Base-by-base conservation (phyloP, 768 basidiomycete species). In the Plicaturopsis crispa region DNA sequence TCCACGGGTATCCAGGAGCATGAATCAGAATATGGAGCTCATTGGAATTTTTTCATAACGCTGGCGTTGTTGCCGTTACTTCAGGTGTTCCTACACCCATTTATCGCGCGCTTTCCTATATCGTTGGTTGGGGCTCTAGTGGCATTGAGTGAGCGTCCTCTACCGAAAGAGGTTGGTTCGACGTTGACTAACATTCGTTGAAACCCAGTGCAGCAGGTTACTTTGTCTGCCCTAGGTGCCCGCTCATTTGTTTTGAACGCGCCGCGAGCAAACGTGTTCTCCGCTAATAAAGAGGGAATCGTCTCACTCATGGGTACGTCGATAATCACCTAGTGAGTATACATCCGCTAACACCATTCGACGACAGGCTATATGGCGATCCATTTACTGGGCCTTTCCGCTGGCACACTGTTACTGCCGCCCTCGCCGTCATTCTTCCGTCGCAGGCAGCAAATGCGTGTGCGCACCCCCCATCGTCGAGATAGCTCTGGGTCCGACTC, bases 1-100 rank as follows among this genome's bases (percentile, higher is more conserved):
- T n/a, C n/a, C n/a, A n/a, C n/a, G 14, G 31, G 10, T 36, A 22
- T 31, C 20, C 67, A 83, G 93, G 96, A 98, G 65, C 96, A 98
- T 43, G 81, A 85, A 39, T 83, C 92, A 0, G 96, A 99, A 61
- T 98, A 98, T 47, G 96, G 96, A 0, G 77, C 78, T 0, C 94
- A 98, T 50, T 99, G 96, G 96, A 98, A 98, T 56, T 97, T 98
- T 62, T 99, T 99, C 70, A 73, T 98, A 48, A 97, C 96, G 0
- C 69, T 98, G 16, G 90, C 84, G 0, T 48, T 88, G 1, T 55
- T 97, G 4, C 92, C 92, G 0, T 52, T 88, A 3, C 59, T 86
- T 10, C 79, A 89, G 51, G 71, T 80, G 2, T 31, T 76, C 0
- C 56, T 92, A 3, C 81, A 85, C 40, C 85, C 87, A 0, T 18